Base-by-base conservation (phyloP, 106 monocot species). In the Dioscorea zingiberensis region DNA sequence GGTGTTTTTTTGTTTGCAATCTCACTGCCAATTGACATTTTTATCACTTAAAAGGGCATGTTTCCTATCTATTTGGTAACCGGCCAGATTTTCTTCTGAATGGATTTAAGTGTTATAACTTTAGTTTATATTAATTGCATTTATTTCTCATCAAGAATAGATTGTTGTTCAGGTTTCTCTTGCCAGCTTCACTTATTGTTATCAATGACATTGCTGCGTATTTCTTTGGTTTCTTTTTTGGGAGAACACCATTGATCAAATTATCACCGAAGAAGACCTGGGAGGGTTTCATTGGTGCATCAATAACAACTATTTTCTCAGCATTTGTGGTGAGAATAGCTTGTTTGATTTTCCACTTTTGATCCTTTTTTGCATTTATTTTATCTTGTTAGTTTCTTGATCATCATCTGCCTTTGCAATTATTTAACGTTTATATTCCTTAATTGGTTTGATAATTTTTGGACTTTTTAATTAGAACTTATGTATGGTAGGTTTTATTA, bases 211-310 rank as follows among this genome's bases (percentile, higher is more conserved):
- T 97, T 58, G 85, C 88, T 62, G 95, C 95, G 38, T 97, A 97
- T 80, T 81, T 97, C 74, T 88, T 91, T 79, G 95, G 95, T 3
- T 97, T 97, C 70, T 97, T 97, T 74, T 88, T 97, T 79, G 95
- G 95, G 46, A 88, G 74, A 57, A 97, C 87, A 38, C 95, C 91
- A 27, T 76, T 97, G 30, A 97, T 97, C 55, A 97, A 97, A 69
- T 69, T 97, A 27, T 97, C 95, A 38, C 95, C 95, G 48, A 97
- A 97, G 67, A 97, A 97, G 61, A 97, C 95, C 32, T 97, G 95
- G 95, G 95, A 97, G 63, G 95, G 95, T 48, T 97, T 97, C 65
- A 85, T 97, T 70, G 97, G 97, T 63, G 97, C 91, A 30, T 97
- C 88, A 32, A 65, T 91, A 18, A 76, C 97, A 30, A 92, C 97